phyloP scores from a whole-genome alignment of 352 stramenopile genomes.

The Phytopythium delawarense region DNA sequence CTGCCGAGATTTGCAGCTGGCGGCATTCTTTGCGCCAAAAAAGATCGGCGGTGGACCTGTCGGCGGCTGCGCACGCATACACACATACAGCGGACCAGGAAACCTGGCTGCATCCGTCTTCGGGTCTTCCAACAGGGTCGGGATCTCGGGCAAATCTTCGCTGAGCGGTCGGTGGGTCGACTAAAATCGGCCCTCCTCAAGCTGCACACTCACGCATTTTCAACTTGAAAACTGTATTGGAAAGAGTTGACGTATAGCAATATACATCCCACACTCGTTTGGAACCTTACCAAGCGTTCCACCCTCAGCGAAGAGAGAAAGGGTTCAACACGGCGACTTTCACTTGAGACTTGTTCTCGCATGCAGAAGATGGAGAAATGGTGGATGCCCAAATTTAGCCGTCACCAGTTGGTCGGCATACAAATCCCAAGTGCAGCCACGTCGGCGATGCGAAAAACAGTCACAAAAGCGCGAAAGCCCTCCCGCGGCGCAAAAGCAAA shows the following conservation, averaged over 20 bases:
- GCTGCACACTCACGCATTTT: too few species aligned
- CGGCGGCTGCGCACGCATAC: neutral
- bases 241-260: too few species aligned
- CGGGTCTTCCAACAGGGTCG: too few species aligned
- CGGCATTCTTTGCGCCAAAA: slow-evolving; percentile 6
- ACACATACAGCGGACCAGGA: neutral
- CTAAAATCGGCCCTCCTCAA: too few species aligned
- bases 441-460: neutral
- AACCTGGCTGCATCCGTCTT: too few species aligned
- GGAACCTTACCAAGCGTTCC: too few species aligned
- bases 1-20: slow-evolving; percentile 3
- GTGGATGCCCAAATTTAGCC: neutral
- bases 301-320: neutral
- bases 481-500: too few species aligned
- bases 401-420: neutral
- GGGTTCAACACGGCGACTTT: neutral
- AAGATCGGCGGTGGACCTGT: neutral
- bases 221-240: too few species aligned
- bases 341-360: neutral
- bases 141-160: too few species aligned
- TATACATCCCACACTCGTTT: too few species aligned
- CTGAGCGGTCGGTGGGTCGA: too few species aligned
- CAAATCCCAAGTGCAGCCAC: neutral
- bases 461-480: neutral
- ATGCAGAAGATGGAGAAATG: neutral